Conservation (phyloP, 2,329 filamentous ascomycete species). For the Cadophora gregata region DNA sequence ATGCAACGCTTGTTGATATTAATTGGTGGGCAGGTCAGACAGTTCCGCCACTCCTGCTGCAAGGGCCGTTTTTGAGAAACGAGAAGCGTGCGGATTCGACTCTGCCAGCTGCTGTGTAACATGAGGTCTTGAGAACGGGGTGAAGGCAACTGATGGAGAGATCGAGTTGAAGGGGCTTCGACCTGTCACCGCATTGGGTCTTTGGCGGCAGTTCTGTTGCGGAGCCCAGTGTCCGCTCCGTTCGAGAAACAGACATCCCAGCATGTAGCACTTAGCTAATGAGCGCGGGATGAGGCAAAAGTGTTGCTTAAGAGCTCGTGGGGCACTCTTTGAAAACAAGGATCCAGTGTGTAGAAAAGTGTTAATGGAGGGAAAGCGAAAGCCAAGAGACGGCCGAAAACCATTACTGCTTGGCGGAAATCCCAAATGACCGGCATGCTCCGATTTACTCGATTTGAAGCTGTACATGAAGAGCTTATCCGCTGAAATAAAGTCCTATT, state of each 20-base stretch:
- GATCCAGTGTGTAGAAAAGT: background rate
- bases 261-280: background rate
- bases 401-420: background rate
- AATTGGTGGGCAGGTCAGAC: background rate
- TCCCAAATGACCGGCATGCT: no score
- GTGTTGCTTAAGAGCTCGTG: background rate
- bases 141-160: background rate
- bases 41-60: background rate
- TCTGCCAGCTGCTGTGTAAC: background rate
- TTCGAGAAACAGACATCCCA: no score
- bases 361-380: background rate
- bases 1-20: background rate
- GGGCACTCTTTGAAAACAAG: background rate
- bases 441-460: background rate
- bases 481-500: background rate
- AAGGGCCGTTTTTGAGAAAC: background rate
- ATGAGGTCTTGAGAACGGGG: background rate
- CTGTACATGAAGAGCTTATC: background rate
- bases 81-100: background rate
- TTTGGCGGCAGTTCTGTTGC: background rate
- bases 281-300: background rate
- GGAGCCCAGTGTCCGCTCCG: no score
- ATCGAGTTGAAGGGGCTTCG: no score
- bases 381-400: background rate
- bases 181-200: background rate